Percentiles rank a stretch among this genome's conserved stretches.
Evolutionary conservation across 768 basidiomycete species (phyloP).

Genomic region (Mycena pura): DNA sequence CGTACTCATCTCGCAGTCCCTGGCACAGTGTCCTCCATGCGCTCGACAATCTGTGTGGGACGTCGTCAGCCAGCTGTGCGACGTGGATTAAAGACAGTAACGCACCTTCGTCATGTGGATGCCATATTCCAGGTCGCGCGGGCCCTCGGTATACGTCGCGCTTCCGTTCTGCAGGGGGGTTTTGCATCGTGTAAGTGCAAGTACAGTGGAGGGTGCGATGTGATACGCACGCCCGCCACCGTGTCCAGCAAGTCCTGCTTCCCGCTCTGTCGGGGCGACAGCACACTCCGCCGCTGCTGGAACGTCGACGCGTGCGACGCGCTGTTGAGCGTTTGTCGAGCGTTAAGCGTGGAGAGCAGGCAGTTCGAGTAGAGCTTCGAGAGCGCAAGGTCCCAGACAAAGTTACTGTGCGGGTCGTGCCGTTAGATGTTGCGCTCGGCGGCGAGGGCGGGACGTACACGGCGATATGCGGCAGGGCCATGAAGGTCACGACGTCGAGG

Average conservation of each 20-base stretch:
- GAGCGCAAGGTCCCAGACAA: slow-evolving; percentile 56
- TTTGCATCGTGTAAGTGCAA: too few species aligned
- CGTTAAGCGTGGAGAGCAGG: slow-evolving; percentile 54
- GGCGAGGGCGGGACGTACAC: too few species aligned
- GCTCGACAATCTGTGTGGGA: slow-evolving; percentile 42
- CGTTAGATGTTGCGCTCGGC: too few species aligned
- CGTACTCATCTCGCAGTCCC: too few species aligned
- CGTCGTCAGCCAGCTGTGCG: not conserved
- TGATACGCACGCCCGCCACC: not conserved
- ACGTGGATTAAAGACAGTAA: too few species aligned
- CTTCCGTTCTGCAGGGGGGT: too few species aligned
- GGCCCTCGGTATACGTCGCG: slow-evolving; percentile 24
- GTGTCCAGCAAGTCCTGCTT: not conserved
- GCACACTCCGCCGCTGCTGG: too few species aligned
- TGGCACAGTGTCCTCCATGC: too few species aligned
- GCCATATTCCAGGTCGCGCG: slow-evolving; percentile 37
- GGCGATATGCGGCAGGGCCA: slow-evolving; percentile 21
- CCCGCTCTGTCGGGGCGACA: too few species aligned
- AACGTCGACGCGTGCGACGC: slow-evolving; percentile 27
- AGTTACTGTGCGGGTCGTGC: slow-evolving; percentile 45
- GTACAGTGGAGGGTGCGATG: too few species aligned
- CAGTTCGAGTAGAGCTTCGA: slow-evolving; percentile 57
- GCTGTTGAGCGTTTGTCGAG: slow-evolving; percentile 44
- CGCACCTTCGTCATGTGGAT: slow-evolving; percentile 47
- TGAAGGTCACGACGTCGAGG: slow-evolving; percentile 17